These are phyloP conservation scores for Byssothecium circinans DNA, from an alignment of 2,329 filamentous ascomycete species.

Conservation along the genomic window DNA sequence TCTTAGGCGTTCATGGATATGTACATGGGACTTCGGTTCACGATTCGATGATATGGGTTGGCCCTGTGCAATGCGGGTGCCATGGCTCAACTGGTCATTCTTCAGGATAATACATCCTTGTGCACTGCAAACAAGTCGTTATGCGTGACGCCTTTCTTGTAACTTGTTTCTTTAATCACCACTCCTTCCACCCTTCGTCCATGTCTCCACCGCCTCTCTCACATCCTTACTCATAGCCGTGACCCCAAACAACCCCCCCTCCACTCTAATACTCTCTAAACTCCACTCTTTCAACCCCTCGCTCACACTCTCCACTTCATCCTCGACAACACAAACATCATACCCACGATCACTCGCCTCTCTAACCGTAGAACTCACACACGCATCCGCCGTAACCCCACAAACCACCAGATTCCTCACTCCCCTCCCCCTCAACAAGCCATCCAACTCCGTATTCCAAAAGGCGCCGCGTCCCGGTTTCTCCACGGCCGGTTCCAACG, in stretches of 20 bases:
- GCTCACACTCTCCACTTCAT: slow-evolving; percentile 45
- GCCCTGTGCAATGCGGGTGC: slow-evolving; percentile 11
- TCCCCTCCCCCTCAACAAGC: slow-evolving; percentile 53
- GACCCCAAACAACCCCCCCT: slow-evolving; percentile 35
- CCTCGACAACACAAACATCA: slow-evolving; percentile 56
- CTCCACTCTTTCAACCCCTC: slow-evolving; percentile 34
- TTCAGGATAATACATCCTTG: slow-evolving; percentile 28
- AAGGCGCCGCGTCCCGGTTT: slow-evolving; percentile 59
- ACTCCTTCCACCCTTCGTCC: slow-evolving; percentile 10
- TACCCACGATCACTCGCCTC: slow-evolving; percentile 60
- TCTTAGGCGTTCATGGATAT: slow-evolving; percentile 33
- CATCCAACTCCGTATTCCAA: slow-evolving; percentile 57
- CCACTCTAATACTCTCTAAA: slow-evolving; percentile 28
- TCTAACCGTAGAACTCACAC: slow-evolving; percentile 58
- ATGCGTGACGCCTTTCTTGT: slow-evolving; percentile 5
- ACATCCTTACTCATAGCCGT: slow-evolving; percentile 24
- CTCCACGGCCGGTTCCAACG: slow-evolving; percentile 55
- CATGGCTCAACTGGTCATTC: slow-evolving; percentile 23
- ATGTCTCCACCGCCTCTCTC: slow-evolving; percentile 26
- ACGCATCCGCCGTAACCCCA: slow-evolving; percentile 60
- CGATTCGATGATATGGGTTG: slow-evolving; percentile 28
- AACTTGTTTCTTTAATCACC: neutral
- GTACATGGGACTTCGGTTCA: slow-evolving; percentile 22
- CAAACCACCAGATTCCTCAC: slow-evolving; percentile 57
- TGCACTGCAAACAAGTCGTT: slow-evolving; percentile 3